Evolutionary conservation across 202 grass and related monocot genomes (phyloP).

Genomic region (Bolboschoenoplectus hybrid): DNA sequence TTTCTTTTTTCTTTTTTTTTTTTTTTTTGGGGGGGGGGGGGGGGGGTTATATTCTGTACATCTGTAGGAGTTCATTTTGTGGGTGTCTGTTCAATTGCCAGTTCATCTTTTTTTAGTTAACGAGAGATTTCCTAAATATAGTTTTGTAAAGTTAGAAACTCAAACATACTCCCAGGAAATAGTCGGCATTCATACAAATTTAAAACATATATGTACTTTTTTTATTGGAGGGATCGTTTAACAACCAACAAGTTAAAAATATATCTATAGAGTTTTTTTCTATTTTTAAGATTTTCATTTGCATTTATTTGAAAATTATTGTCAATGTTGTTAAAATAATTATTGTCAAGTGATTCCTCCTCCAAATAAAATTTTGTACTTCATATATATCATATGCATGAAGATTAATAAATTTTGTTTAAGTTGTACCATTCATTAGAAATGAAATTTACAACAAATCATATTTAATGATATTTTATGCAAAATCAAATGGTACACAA

Average conservation of each 20-base stretch:
- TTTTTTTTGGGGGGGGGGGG: not conserved
- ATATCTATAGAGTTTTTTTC: too few relatives aligned
- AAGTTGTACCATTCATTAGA: not conserved
- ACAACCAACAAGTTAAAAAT: not conserved
- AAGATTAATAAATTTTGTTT: not conserved
- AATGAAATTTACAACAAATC: not conserved
- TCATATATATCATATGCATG: not conserved
- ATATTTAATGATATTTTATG: not conserved
- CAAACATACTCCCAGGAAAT: not conserved
- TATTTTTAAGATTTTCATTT: too few relatives aligned
- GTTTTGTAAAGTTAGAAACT: slow-evolving; percentile 28
- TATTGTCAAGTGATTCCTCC: too few relatives aligned
- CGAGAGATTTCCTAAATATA: slow-evolving; percentile 19
- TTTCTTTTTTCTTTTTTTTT: not conserved
- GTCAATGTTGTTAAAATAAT: too few relatives aligned
- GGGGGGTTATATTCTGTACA: not conserved
- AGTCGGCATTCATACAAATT: not conserved
- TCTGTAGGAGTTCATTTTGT: not conserved
- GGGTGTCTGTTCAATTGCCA: slow-evolving; percentile 9
- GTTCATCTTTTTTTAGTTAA: slow-evolving; percentile 6
- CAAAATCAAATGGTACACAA: not conserved
- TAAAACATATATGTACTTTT: not conserved
- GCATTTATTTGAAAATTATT: too few relatives aligned
- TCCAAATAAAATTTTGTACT: not conserved
- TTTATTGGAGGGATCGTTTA: not conserved